Base-by-base conservation (phyloP, 306 rosid genomes). In the Psophocarpus tetragonolobus region DNA sequence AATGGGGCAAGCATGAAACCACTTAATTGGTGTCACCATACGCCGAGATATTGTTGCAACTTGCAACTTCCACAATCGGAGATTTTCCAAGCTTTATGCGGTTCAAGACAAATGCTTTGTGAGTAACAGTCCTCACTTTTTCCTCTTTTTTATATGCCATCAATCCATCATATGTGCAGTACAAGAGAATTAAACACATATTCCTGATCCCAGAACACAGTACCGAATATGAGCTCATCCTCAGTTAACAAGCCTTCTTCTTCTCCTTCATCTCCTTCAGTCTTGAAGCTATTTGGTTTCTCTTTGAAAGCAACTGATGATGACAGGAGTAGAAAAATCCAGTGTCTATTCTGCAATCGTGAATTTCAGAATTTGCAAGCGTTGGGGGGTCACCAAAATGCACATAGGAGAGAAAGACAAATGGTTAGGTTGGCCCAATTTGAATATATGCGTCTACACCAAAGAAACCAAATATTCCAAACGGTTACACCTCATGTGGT, bases 331-430 rank as follows among this genome's bases (percentile, higher is more conserved):
- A 29, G 47, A 61, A 69, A 45, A 26, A 24, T 70, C 14, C 17
- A 32, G 27, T 73, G 77, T 38, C 67, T 24, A 8, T 36, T 21
- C 4, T 73, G 77, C 21, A 3, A 56, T 4, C 67, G 77, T 1
- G 27, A 24, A 21, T 73, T 73, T 21, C 51, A 15, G 11, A 73
- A 38, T 17, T 54, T 56, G 35, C 77, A 73, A 56, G 77, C 77
- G 1, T 11, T 73, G 5, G 77, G 67, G 8, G 77, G 77, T 0
- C 77, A 73, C 68, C 77, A 73, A 23, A 73, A 73, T 15, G 67
- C 67, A 2, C 77, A 73, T 15, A 54, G 54, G 23, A 73, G 67
- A 73, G 67, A 73, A 15, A 54, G 68, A 29, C 67, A 54, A 73
- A 73, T 73, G 39, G 68, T 68, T 35, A 73, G 48, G 39, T 33